Evolutionary conservation across 225 moss, liverwort and hornwort genomes (phyloP).

Genomic region (Anthoceros angustus): DNA sequence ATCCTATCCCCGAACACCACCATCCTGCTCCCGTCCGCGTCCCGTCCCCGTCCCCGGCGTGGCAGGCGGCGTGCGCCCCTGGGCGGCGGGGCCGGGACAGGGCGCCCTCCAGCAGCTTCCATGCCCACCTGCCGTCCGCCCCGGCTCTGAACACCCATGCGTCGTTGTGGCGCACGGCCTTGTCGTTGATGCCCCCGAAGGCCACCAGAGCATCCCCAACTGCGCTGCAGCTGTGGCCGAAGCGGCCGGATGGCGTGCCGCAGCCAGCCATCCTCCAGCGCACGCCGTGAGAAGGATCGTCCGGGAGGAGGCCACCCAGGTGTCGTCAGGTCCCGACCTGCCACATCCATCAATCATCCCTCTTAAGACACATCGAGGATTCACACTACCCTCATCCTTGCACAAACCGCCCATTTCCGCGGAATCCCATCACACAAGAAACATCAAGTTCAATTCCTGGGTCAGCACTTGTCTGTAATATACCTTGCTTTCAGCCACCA

Average conservation of each 20-base stretch:
- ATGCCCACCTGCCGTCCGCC: conserved; percentile 18
- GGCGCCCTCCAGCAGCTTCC: conserved; percentile 50
- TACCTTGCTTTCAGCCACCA: not conserved
- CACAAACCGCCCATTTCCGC: too few species aligned
- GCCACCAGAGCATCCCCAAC: conserved; percentile 52
- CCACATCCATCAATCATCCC: too few species aligned
- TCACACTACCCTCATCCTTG: too few species aligned
- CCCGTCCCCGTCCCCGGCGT: conserved; percentile 47
- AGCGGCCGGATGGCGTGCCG: conserved; percentile 61
- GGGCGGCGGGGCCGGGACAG: conserved; percentile 54
- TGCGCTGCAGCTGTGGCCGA: conserved; percentile 66
- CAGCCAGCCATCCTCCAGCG: conserved; percentile 34
- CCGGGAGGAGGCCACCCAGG: conserved; percentile 62
- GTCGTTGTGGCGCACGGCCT: conserved; percentile 62
- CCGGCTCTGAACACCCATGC: conserved; percentile 49
- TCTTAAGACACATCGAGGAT: too few species aligned
- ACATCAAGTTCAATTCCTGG: not conserved
- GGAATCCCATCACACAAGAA: too few species aligned
- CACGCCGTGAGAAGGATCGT: conserved; percentile 31
- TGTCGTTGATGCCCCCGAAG: conserved; percentile 85
- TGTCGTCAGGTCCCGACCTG: conserved; percentile 83
- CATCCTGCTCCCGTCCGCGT: too few species aligned
- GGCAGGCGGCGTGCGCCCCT: conserved; percentile 75
- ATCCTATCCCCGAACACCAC: conserved; percentile 72
- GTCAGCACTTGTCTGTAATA: too few species aligned